phyloP scores from a whole-genome alignment of 805 yeast species.

The Ogataea degrootiae region DNA sequence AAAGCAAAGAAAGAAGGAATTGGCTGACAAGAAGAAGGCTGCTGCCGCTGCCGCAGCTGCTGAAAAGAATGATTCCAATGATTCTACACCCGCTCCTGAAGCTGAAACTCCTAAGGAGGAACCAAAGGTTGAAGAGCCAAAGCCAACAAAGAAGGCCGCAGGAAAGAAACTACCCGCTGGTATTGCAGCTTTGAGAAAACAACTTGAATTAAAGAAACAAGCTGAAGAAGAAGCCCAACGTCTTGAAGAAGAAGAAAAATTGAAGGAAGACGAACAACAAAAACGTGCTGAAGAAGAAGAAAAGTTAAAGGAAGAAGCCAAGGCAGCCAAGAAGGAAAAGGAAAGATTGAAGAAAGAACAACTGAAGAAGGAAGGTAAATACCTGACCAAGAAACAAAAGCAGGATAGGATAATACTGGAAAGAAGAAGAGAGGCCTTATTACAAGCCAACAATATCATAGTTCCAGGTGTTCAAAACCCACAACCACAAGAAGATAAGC shows the following conservation, averaged over 20 bases:
- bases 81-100: constrained; percentile 13
- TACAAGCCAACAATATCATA: constrained; percentile 65
- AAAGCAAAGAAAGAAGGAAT: constrained; percentile 86
- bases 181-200: constrained; percentile 85
- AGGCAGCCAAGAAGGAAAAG: constrained; percentile 72
- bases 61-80: constrained; percentile 10
- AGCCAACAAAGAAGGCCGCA: constrained; percentile 31
- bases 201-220: constrained; percentile 83
- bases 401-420: constrained; percentile 84
- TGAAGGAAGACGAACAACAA: constrained; percentile 46
- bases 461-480: constrained; percentile 64
- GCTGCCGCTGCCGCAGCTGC: constrained; percentile 23
- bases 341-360: constrained; percentile 85
- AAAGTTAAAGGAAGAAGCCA: constrained; percentile 55
- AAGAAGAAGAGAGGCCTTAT: constrained; percentile 81
- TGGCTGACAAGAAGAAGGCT: constrained; percentile 80
- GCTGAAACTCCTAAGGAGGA: constrained; percentile 41
- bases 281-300: constrained; percentile 55
- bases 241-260: constrained; percentile 64
- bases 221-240: constrained; percentile 78
- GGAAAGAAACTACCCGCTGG: constrained; percentile 84
- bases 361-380: constrained; percentile 93
- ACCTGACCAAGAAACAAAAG: constrained; percentile 89
- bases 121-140: constrained; percentile 33
- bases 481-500: constrained; percentile 30